phyloP scores from a whole-genome alignment of 345 rosid species.

The thale cress (Arabidopsis thaliana) region DNA sequence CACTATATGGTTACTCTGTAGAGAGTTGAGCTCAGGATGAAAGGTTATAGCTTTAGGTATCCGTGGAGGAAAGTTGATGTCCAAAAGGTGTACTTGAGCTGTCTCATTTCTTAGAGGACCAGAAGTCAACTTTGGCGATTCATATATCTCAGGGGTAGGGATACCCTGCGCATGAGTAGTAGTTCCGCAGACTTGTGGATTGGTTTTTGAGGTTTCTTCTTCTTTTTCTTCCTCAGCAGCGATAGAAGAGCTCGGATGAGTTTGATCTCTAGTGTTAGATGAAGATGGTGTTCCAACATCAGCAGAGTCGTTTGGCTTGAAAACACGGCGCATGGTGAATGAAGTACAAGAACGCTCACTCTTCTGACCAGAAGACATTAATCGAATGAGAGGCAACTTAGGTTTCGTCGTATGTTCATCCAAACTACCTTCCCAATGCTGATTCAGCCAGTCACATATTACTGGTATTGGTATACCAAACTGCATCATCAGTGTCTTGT shows the following conservation, averaged over 20 bases:
- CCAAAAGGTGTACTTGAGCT: constrained; percentile 71
- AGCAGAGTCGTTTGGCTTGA: constrained; percentile 64
- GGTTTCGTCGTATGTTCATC: constrained; percentile 86
- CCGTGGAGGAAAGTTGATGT: constrained; percentile 86
- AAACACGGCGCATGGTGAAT: constrained; percentile 79
- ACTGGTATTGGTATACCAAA: constrained; percentile 94
- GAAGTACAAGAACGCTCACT: constrained; percentile 90
- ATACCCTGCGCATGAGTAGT: constrained; percentile 70
- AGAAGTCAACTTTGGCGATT: constrained; percentile 74
- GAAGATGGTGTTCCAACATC: constrained; percentile 50
- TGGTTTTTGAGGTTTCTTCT: constrained; percentile 53
- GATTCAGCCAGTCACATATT: constrained; percentile 94
- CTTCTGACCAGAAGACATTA: constrained; percentile 92
- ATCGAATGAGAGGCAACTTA: constrained; percentile 78
- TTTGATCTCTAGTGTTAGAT: constrained; percentile 50
- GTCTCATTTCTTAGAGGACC: constrained; percentile 66
- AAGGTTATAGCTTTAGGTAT: constrained; percentile 47
- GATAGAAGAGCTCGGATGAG: constrained; percentile 52
- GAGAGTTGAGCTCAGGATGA: constrained; percentile 38
- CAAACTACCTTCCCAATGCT: constrained; percentile 97
- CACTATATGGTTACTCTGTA: constrained; percentile 26
- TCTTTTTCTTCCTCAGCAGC: constrained; percentile 45
- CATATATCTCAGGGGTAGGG: constrained; percentile 90
- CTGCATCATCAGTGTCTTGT: constrained; percentile 75
- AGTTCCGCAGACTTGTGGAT: constrained; percentile 46